Conservation (phyloP, 768 basidiomycete species). For the Symmetrospora coprosmae region DNA sequence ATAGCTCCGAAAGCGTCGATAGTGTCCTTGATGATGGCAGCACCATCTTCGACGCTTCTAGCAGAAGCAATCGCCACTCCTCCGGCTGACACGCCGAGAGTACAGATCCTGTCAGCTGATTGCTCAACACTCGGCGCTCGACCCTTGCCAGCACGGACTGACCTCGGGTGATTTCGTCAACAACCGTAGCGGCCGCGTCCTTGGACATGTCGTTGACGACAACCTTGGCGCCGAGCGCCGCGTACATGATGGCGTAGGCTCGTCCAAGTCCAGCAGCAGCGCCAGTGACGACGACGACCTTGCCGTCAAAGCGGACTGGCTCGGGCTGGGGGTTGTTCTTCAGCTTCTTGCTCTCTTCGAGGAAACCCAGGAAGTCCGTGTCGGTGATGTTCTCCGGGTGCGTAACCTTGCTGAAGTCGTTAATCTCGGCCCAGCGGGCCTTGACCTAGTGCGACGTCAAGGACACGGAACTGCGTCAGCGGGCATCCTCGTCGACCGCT, state of each 20-base stretch:
- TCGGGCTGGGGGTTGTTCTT: constrained; percentile 55
- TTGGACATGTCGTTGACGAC: constrained; percentile 89
- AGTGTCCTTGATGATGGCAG: constrained; percentile 71
- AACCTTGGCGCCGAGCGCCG: constrained; percentile 82
- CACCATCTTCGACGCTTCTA: constrained; percentile 81
- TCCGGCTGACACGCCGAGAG: constrained; percentile 65
- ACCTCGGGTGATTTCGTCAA: constrained; percentile 74
- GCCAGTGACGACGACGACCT: constrained; percentile 87
- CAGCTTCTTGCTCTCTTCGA: constrained; percentile 51
- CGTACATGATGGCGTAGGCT: constrained; percentile 81
- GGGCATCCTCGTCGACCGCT: too few relatives aligned
- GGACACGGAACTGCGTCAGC: background rate
- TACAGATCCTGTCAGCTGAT: background rate
- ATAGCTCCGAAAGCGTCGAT: constrained; percentile 74
- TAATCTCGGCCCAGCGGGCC: constrained; percentile 64
- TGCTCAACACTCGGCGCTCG: background rate
- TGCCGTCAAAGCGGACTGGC: constrained; percentile 64
- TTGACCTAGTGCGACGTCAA: constrained; percentile 47
- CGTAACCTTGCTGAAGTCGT: constrained; percentile 55
- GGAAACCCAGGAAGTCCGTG: constrained; percentile 45
- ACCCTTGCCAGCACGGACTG: constrained; percentile 29
- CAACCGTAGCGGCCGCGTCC: constrained; percentile 67
- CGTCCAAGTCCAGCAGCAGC: constrained; percentile 90
- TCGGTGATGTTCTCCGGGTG: constrained; percentile 58
- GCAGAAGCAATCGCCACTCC: constrained; percentile 73